phyloP scores from a whole-genome alignment of 2,329 filamentous ascomycete species.

The Cytospora piceae region DNA sequence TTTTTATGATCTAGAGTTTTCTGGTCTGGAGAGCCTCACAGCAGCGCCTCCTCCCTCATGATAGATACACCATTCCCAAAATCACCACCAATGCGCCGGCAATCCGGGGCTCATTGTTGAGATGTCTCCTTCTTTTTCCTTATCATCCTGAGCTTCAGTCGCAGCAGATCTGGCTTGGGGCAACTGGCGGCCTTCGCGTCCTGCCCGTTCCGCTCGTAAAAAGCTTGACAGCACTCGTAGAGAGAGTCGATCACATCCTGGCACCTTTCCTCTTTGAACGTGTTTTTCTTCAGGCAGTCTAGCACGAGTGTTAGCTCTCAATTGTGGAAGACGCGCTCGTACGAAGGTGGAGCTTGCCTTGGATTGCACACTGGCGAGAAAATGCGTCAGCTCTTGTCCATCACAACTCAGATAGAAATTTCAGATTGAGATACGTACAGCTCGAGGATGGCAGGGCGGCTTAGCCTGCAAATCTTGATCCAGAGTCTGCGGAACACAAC shows the following conservation, averaged over 20 bases:
- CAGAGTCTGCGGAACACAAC: slow-evolving; percentile 44
- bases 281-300: slow-evolving; percentile 86
- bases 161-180: slow-evolving; percentile 78
- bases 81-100: not conserved
- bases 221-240: slow-evolving; percentile 90
- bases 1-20: not conserved
- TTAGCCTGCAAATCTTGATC: slow-evolving; percentile 74
- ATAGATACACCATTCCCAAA: not conserved
- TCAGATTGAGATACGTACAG: slow-evolving; percentile 58
- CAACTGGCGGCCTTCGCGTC: slow-evolving; percentile 79
- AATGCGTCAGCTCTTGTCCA: slow-evolving; percentile 3
- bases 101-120: slow-evolving; percentile 13
- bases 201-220: slow-evolving; percentile 81
- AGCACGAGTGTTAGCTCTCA: slow-evolving; percentile 23
- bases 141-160: slow-evolving; percentile 83
- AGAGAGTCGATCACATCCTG: slow-evolving; percentile 77
- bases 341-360: slow-evolving; percentile 59
- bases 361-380: slow-evolving; percentile 77
- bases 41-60: not conserved
- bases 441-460: slow-evolving; percentile 83
- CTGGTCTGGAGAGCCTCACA: not conserved
- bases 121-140: slow-evolving; percentile 40
- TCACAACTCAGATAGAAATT: not conserved
- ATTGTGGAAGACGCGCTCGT: not conserved
- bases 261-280: slow-evolving; percentile 85